phyloP scores from a whole-genome alignment of 768 basidiomycete genomes.

The Podaxis sp. region DNA sequence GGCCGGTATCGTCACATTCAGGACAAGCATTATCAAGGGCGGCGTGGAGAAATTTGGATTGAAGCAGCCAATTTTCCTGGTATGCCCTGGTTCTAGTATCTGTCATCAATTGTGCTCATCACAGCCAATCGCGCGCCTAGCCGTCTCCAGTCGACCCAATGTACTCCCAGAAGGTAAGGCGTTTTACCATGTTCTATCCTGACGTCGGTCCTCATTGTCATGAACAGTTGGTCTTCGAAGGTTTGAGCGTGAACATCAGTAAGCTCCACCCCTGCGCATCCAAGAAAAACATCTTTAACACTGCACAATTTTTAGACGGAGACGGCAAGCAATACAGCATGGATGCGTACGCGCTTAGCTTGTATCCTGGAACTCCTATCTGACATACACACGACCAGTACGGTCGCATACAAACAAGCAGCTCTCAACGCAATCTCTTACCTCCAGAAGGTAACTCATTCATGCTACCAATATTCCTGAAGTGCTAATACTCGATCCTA shows the following conservation, averaged over 20 bases:
- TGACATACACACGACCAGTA: constrained; percentile 30
- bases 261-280: constrained; percentile 20
- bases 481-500: constrained; percentile 1
- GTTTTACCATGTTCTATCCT: too few relatives aligned
- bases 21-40: constrained; percentile 68
- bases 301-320: constrained; percentile 43
- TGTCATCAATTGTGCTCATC: neutral
- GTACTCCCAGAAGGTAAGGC: constrained; percentile 60
- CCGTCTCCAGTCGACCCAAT: constrained; percentile 74
- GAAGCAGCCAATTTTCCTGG: constrained; percentile 74
- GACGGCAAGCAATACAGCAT: constrained; percentile 76
- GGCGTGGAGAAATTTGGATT: constrained; percentile 73
- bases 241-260: constrained; percentile 72
- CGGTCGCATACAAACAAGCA: constrained; percentile 80
- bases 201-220: neutral
- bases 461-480: neutral
- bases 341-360: constrained; percentile 56
- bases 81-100: constrained; percentile 24
- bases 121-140: constrained; percentile 26
- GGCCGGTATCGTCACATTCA: constrained; percentile 74
- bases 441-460: constrained; percentile 52
- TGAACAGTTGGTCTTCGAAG: constrained; percentile 66
- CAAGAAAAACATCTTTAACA: neutral
- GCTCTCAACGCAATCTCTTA: constrained; percentile 75
- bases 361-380: neutral